Evolutionary conservation across 2,329 filamentous ascomycete species (phyloP).

Genomic region (Blastomyces parvus): DNA sequence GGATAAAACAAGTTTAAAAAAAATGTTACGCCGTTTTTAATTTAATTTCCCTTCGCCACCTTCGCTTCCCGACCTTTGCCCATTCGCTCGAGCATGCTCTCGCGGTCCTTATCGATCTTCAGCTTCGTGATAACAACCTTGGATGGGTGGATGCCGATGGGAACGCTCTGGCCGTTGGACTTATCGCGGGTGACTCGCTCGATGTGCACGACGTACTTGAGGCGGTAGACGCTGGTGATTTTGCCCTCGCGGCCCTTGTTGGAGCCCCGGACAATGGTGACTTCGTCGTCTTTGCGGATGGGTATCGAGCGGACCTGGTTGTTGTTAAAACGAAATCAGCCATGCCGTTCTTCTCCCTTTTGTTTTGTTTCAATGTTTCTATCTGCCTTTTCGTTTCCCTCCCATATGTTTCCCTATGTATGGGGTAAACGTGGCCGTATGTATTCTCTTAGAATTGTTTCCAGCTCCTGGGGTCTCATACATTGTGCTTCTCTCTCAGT

Average conservation of each 20-base stretch:
- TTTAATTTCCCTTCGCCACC: constrained; percentile 45
- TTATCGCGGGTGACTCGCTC: constrained; percentile 97
- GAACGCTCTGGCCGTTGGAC: constrained; percentile 91
- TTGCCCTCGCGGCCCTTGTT: constrained; percentile 99
- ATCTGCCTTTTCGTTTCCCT: neutral
- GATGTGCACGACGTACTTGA: constrained; percentile 96
- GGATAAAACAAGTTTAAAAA: constrained; percentile 31
- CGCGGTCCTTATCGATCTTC: constrained; percentile 61
- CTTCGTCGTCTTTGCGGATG: constrained; percentile 95
- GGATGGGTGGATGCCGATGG: constrained; percentile 86
- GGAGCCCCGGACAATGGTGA: constrained; percentile 79
- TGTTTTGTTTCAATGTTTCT: neutral
- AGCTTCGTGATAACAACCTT: constrained; percentile 98
- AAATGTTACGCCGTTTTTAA: constrained; percentile 34
- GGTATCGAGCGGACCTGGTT: constrained; percentile 82
- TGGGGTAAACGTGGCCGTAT: neutral
- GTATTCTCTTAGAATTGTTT: neutral
- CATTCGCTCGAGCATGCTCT: constrained; percentile 40
- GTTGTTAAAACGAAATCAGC: neutral
- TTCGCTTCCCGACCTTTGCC: constrained; percentile 49
- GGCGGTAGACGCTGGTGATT: constrained; percentile 93
- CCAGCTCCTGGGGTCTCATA: constrained; percentile 41
- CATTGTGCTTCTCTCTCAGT: constrained; percentile 98
- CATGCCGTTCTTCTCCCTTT: neutral
- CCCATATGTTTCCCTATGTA: neutral